Base-by-base conservation (phyloP, 2,329 filamentous ascomycete species). In the Phialophora chinensis region DNA sequence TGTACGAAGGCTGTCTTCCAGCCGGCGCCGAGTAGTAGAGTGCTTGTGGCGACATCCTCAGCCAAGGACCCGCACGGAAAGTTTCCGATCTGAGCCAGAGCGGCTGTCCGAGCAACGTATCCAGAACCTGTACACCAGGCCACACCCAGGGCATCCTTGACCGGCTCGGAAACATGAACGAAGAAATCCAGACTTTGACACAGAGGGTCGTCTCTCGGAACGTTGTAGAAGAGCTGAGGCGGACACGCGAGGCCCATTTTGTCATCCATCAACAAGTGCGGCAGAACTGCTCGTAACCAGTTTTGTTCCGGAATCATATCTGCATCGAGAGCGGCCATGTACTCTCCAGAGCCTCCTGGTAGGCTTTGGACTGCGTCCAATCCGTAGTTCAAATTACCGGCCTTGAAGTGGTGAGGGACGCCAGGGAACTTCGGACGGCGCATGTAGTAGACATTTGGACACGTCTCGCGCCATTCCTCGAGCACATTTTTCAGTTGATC, bases 271-370 rank as follows among this genome's bases (percentile, higher is more conserved):
- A 74, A 42, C 49, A 75, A 38, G 62, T 75, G 73, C 29, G 74
- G 74, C 29, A 74, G 50, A 29, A 76, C 63, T 3, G 72, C 71
- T 55, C 74, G 72, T n/a, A 77, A 64, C 74, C 75, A 76, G 10
- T 72, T 63, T 27, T 72, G 70, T 54, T 75, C 72, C 6, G 75
- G 73, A 57, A 76, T 76, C 75, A 77, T 76, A 59, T 77, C 75
- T n/a, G 73, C 75, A 66, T 76, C 75, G 33, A 76, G 67, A 38
- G 71, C 75, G 29, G 74, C 75, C 60, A 76, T 85, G 74, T 81
- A 88, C 71, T 85, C 80, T 49, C 81, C 80, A n/a, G 84, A 79
- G 27, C 86, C 86, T 20, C 84, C 85, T 1, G 84, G 83, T 35
- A 88, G 76, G n/a, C 76, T 73, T 17, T 79, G 78, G 4, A 82